Percentiles rank a stretch among this genome's conserved stretches.
Conservation (phyloP, 495 filamentous ascomycete species). For the Aspergillus indologenus region DNA sequence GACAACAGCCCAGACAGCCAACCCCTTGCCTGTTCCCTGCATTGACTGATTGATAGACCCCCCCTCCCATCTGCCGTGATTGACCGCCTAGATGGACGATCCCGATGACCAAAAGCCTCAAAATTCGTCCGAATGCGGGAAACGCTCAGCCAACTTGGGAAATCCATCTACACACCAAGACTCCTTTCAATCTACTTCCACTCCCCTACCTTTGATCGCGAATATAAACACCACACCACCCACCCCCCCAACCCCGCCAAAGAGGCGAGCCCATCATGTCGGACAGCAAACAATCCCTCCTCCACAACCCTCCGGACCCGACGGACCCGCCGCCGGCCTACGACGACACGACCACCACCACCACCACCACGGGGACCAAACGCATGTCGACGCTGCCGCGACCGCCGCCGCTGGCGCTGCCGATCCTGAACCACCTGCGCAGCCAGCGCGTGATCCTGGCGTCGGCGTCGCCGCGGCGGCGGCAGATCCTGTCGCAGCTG, state of each 20-base stretch:
- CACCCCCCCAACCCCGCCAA: too few relatives aligned
- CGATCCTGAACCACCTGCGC: conserved; percentile 68
- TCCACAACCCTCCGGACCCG: conserved; percentile 26
- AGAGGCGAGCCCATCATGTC: too few relatives aligned
- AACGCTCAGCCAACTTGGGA: neutral
- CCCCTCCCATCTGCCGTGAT: conserved; percentile 11
- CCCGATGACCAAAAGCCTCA: neutral
- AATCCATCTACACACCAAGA: neutral
- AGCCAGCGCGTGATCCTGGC: conserved; percentile 80
- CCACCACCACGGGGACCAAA: conserved; percentile 14
- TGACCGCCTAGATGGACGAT: conserved; percentile 13
- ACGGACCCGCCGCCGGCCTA: conserved; percentile 41
- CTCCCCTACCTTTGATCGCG: too few relatives aligned
- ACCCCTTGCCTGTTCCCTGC: too few relatives aligned
- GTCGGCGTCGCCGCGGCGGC: conserved; percentile 79
- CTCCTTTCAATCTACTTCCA: neutral
- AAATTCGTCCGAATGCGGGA: neutral
- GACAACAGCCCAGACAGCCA: neutral
- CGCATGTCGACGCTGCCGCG: conserved; percentile 38
- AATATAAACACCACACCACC: too few relatives aligned
- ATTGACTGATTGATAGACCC: neutral
- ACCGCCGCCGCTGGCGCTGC: conserved; percentile 69
- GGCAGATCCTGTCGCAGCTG: conserved; percentile 69
- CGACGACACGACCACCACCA: conserved; percentile 20
- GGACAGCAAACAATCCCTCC: conserved; percentile 34